phyloP scores from a whole-genome alignment of 768 basidiomycete species.

The Pulveroboletus sp. region DNA sequence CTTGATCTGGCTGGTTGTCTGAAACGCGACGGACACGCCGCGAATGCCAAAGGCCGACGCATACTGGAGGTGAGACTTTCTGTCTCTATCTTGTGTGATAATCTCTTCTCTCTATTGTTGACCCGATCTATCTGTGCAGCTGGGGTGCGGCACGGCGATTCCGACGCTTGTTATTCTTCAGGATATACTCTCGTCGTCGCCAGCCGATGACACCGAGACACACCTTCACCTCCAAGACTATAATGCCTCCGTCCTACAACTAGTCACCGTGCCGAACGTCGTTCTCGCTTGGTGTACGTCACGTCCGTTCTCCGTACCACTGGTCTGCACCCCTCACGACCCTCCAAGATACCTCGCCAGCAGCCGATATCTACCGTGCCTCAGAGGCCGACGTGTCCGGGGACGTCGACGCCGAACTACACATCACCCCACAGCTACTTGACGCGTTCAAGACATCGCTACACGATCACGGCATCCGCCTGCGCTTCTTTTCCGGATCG shows the following conservation, averaged over 20 bases:
- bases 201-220: constrained; percentile 30
- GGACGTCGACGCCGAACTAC: constrained; percentile 46
- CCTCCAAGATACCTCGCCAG: constrained; percentile 53
- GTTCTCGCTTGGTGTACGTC: constrained; percentile 77
- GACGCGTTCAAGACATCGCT: constrained; percentile 62
- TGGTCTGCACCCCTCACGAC: not conserved
- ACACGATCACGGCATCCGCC: constrained; percentile 42
- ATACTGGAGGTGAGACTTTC: constrained; percentile 60
- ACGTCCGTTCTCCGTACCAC: not conserved
- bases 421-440: constrained; percentile 61
- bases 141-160: constrained; percentile 91
- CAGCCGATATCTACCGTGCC: constrained; percentile 45
- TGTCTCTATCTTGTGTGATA: too few relatives aligned
- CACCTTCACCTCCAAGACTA: constrained; percentile 87
- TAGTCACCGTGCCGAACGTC: constrained; percentile 77
- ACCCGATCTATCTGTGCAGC: constrained; percentile 36
- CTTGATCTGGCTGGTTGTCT: constrained; percentile 78
- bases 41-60: constrained; percentile 42
- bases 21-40: constrained; percentile 27
- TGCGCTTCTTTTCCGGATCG: constrained; percentile 78
- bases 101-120: not conserved
- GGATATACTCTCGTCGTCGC: constrained; percentile 44
- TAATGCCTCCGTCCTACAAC: constrained; percentile 73
- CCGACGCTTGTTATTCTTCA: constrained; percentile 74
- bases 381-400: constrained; percentile 22